Evolutionary conservation across 2,329 filamentous ascomycete genomes (phyloP).

Genomic region (Trichoderma arundinaceum): DNA sequence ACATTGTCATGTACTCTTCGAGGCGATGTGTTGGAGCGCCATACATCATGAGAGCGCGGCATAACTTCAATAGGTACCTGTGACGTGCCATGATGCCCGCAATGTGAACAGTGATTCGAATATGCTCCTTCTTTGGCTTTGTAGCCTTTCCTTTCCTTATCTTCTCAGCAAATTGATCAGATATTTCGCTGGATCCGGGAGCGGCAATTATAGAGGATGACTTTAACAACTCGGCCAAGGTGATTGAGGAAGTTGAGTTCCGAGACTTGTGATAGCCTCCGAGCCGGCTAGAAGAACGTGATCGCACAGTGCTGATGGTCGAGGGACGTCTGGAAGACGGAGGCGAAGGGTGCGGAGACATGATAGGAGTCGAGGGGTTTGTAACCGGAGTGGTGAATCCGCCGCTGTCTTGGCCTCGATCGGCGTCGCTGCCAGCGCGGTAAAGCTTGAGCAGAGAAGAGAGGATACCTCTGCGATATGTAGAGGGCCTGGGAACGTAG

Average conservation of each 20-base stretch:
- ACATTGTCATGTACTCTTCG: conserved; percentile 92
- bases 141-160: conserved; percentile 48
- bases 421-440: conserved; percentile 52
- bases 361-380: conserved; percentile 46
- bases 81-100: conserved; percentile 77
- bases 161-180: conserved; percentile 53
- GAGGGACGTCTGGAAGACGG: conserved; percentile 50
- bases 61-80: conserved; percentile 82
- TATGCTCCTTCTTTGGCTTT: conserved; percentile 48
- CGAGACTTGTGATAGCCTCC: conserved; percentile 51
- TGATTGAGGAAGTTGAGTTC: conserved; percentile 51
- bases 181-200: conserved; percentile 52
- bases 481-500: conserved; percentile 69
- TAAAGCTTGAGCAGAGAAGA: conserved; percentile 75
- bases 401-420: conserved; percentile 44
- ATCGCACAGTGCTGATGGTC: conserved; percentile 39
- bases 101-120: conserved; percentile 62
- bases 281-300: conserved; percentile 48
- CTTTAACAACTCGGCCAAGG: conserved; percentile 58
- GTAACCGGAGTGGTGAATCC: conserved; percentile 50
- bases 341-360: conserved; percentile 52
- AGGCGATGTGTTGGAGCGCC: conserved; percentile 90
- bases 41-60: conserved; percentile 84
- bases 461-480: conserved; percentile 76
- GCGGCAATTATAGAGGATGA: conserved; percentile 59